Base-by-base conservation (phyloP, 2,329 filamentous ascomycete genomes). In the Scytalidium sp. region DNA sequence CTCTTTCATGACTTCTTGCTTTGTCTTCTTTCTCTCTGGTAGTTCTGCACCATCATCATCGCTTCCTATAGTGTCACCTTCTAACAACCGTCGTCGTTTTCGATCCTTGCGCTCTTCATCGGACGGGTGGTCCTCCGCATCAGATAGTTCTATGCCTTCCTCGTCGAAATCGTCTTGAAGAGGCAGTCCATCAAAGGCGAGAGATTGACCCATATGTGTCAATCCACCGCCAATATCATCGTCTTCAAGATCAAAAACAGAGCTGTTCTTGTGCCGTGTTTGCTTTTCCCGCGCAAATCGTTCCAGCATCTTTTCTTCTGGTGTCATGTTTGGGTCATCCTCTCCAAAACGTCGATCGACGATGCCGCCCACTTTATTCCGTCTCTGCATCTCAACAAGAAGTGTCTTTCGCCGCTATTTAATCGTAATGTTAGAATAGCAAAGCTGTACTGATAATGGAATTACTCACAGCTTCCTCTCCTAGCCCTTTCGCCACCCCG, bases 1-100 rank as follows among this genome's bases (percentile, higher is more conserved):
- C 69, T 99, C 95, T 63, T 96, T 88, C 90, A 97, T 97, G 45
- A 99, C 89, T 69, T 99, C 94, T 47, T 94, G 88, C 71, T 97
- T 97, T 3, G 86, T 86, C 74, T 97, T 99, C 69, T 96, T 97
- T 51, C 87, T 81, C 60, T 93, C 87, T 0, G 90, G 91, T 55
- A 85, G 73, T 19, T 76, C 76, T 29, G 76, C 75, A 4, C 72
- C 73, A 2, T 74, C 76, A n/a, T 75, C 75, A 3, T 70, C 75
- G 3, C 74, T 76, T 45, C 75, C 73, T 36, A n/a, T n/a, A 23
- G 69, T 71, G 1, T 72, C 76, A 23, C 74, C 69, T 19, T 70
- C 59, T 22, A 72, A 67, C 7, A 71, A 70, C 46, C 83, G 80
- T 48, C 83, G 63, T 15, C 81, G 76, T 69, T 85, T 85, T 32